Percentiles rank a stretch among this genome's conserved stretches.
Evolutionary conservation across 148 eudicot species (phyloP).

Genomic region (Diospyros kaki): DNA sequence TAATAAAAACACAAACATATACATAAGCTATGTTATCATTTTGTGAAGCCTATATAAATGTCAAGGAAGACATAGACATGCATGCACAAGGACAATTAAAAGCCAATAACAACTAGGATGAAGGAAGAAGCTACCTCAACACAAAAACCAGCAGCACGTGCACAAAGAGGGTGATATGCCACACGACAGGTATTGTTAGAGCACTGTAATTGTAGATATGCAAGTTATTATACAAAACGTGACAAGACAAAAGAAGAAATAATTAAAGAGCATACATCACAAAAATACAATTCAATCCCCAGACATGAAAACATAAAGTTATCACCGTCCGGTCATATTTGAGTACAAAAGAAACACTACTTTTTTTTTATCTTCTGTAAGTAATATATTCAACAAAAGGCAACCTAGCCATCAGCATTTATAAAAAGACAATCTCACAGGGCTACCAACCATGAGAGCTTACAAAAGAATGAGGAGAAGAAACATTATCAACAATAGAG

Average conservation of each 20-base stretch:
- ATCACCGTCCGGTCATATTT: neutral
- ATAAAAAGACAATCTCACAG: no score
- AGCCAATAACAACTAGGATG: neutral
- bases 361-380: neutral
- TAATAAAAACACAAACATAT: neutral
- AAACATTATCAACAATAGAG: no score
- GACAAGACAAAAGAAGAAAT: neutral
- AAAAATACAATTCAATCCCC: neutral
- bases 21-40: neutral
- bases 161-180: conserved; percentile 98
- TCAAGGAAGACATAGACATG: neutral
- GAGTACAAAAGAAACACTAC: neutral
- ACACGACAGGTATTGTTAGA: conserved; percentile 79
- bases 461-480: no score
- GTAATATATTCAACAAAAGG: no score
- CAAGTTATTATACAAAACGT: neutral
- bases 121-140: conserved; percentile 56
- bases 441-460: no score
- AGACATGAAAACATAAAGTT: neutral
- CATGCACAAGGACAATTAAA: neutral
- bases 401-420: no score
- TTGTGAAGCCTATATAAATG: neutral
- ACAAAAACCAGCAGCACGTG: conserved; percentile 92
- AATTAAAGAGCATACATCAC: conserved; percentile 1
- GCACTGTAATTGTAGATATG: conserved; percentile 50